Percentiles rank a stretch among this genome's conserved stretches.
These are phyloP conservation scores for Amylocarpus encephaloides DNA, from an alignment of 2,329 filamentous ascomycete genomes.

Conservation along the genomic window DNA sequence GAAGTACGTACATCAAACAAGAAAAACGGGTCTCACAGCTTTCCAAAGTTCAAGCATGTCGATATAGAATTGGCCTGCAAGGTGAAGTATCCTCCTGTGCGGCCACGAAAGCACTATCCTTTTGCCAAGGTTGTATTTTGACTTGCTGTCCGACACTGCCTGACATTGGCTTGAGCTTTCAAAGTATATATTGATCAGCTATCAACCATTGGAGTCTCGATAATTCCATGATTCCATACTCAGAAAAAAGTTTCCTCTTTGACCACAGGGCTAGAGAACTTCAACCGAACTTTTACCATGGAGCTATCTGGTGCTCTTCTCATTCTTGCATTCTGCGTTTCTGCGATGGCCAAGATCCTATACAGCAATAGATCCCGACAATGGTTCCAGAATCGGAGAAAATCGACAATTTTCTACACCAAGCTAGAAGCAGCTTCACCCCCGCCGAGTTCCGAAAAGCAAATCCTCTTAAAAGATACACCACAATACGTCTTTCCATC, in stretches of 20 bases:
- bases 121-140: background rate
- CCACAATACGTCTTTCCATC: conserved; percentile 21
- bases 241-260: background rate
- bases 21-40: conserved; percentile 5
- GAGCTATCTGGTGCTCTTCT: background rate
- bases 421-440: background rate
- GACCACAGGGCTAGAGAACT: background rate
- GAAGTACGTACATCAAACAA: conserved; percentile 2
- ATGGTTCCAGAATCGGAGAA: background rate
- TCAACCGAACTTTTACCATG: conserved; percentile 1
- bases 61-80: conserved; percentile 6
- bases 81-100: background rate
- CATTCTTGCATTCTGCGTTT: conserved; percentile 1
- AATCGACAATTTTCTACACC: background rate
- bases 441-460: conserved; percentile 7
- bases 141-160: background rate
- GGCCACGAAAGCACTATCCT: background rate
- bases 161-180: no score
- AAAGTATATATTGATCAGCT: no score
- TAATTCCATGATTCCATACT: background rate
- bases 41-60: conserved; percentile 1
- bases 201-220: background rate
- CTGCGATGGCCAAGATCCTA: background rate
- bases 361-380: background rate
- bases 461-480: conserved; percentile 11